A percentile compares a stretch with the other conserved stretches of the same genome.
Evolutionary conservation across 805 yeast genomes (phyloP).

Genomic region (Cyberlindnera lachancei): DNA sequence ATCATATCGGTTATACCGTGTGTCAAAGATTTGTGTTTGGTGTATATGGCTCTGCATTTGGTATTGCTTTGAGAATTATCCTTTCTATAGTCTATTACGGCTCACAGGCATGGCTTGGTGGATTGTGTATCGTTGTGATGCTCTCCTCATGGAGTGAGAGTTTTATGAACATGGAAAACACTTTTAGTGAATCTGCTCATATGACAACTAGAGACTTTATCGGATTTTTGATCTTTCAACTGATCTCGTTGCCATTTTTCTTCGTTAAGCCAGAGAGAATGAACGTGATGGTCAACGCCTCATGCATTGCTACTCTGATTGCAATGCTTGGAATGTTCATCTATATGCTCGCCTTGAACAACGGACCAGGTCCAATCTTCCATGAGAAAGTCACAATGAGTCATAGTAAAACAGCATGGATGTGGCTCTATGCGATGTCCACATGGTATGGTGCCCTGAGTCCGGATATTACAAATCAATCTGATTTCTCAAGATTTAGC

Average conservation of each 20-base stretch:
- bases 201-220: conserved; percentile 36
- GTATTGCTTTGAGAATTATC: conserved; percentile 32
- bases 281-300: conserved; percentile 28
- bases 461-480: conserved; percentile 32
- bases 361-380: conserved; percentile 30
- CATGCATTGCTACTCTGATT: conserved; percentile 30
- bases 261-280: conserved; percentile 37
- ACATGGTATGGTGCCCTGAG: conserved; percentile 34
- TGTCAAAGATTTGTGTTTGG: conserved; percentile 34
- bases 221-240: conserved; percentile 37
- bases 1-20: conserved; percentile 32
- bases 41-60: conserved; percentile 32
- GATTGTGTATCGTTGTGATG: conserved; percentile 30
- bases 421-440: conserved; percentile 33
- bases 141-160: conserved; percentile 29
- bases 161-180: conserved; percentile 30
- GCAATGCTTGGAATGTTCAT: conserved; percentile 35
- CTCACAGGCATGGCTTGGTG: conserved; percentile 38
- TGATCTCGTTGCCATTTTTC: conserved; percentile 34
- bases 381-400: conserved; percentile 20
- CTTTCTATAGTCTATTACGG: conserved; percentile 36
- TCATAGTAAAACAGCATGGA: conserved; percentile 28
- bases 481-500: conserved; percentile 35
- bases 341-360: conserved; percentile 26
- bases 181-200: conserved; percentile 29